Conservation (phyloP, 768 basidiomycete genomes). For the Auriscalpium vulgare region DNA sequence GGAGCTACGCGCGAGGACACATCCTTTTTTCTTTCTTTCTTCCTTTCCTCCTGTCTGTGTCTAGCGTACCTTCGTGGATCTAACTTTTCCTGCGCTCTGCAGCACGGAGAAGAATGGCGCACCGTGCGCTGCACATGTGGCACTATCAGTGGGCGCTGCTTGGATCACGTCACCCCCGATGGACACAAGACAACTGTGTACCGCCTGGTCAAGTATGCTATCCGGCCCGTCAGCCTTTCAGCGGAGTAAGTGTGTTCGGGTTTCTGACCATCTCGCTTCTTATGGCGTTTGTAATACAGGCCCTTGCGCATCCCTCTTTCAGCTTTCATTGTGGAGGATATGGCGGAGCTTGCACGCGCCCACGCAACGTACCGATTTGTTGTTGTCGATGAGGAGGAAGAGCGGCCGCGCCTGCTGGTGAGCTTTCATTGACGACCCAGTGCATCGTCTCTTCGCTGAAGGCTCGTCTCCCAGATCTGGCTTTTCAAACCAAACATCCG, state of each 20-base stretch:
- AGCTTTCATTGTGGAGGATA: conserved; percentile 86
- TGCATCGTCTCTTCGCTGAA: not conserved
- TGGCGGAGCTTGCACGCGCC: conserved; percentile 85
- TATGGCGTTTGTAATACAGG: conserved; percentile 20
- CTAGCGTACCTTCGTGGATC: conserved; percentile 1
- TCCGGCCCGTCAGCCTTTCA: conserved; percentile 57
- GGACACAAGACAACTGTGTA: conserved; percentile 37
- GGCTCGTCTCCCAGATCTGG: conserved; percentile 59
- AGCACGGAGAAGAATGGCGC: conserved; percentile 59
- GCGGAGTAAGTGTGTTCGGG: conserved; percentile 44
- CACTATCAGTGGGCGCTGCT: conserved; percentile 68
- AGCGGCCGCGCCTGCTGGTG: conserved; percentile 71
- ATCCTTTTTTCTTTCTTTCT: conserved; percentile 28
- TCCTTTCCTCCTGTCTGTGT: not conserved
- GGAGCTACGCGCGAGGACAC: conserved; percentile 90
- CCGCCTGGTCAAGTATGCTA: conserved; percentile 77
- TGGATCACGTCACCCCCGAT: conserved; percentile 34
- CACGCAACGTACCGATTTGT: conserved; percentile 93
- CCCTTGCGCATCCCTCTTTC: conserved; percentile 52
- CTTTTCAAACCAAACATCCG: conserved; percentile 87
- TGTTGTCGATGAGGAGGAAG: conserved; percentile 80
- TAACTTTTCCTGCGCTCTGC: conserved; percentile 8
- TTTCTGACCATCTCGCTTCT: not conserved
- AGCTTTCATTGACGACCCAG: conserved; percentile 19
- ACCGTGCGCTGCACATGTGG: conserved; percentile 75